These are phyloP conservation scores for Arxiozyma heterogenica DNA, from an alignment of 1,139 yeast genomes.

Conservation along the genomic window DNA sequence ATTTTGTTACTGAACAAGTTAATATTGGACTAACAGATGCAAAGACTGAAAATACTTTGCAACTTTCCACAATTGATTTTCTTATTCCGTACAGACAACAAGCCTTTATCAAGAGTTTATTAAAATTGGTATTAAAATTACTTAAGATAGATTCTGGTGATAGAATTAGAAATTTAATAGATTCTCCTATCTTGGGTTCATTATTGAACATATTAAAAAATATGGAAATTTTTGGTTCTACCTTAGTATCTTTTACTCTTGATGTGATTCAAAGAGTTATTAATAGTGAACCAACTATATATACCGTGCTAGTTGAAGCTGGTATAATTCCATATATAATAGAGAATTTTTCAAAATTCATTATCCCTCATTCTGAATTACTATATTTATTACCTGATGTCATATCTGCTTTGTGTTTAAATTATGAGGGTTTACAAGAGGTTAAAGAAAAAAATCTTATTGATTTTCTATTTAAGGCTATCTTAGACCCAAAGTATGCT, in stretches of 20 bases:
- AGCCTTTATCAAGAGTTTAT: conserved; percentile 42
- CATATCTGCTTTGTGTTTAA: conserved; percentile 76
- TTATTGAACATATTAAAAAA: conserved; percentile 53
- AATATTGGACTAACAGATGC: conserved; percentile 53
- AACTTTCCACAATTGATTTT: conserved; percentile 46
- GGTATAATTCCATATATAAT: conserved; percentile 60
- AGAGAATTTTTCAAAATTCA: conserved; percentile 42
- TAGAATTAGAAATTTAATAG: conserved; percentile 74
- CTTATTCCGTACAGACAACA: conserved; percentile 58
- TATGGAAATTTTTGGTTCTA: conserved; percentile 58
- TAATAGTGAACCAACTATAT: conserved; percentile 89
- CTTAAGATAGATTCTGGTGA: conserved; percentile 74
- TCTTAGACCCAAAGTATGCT: conserved; percentile 42
- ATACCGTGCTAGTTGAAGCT: conserved; percentile 70
- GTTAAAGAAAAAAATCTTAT: conserved; percentile 44
- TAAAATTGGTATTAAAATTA: conserved; percentile 57
- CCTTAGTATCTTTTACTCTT: conserved; percentile 54
- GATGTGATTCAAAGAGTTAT: conserved; percentile 65
- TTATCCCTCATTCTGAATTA: conserved; percentile 52
- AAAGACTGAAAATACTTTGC: conserved; percentile 45
- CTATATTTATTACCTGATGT: conserved; percentile 62
- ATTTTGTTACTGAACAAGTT: conserved; percentile 59
- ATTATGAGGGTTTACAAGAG: conserved; percentile 58
- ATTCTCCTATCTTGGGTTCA: conserved; percentile 62
- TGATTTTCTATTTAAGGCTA: conserved; percentile 42